Percentiles rank a stretch among this genome's conserved stretches.
Evolutionary conservation across 2,329 filamentous ascomycete species (phyloP).

Genomic region (Fusarium liriodendri): DNA sequence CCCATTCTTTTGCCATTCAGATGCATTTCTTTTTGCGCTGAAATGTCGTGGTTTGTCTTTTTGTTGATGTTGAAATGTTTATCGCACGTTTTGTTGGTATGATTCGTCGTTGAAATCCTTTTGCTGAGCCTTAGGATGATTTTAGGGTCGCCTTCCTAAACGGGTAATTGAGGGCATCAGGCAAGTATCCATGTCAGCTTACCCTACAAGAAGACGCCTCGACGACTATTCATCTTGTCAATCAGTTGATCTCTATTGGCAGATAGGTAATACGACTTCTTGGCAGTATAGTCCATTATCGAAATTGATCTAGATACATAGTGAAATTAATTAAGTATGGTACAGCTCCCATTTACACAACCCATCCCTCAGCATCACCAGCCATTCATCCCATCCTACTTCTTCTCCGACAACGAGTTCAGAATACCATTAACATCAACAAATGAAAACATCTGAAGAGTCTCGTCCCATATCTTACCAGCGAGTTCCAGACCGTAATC

Average conservation of each 20-base stretch:
- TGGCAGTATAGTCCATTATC: background rate
- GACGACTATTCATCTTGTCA: background rate
- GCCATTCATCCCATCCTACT: background rate
- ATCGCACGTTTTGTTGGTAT: background rate
- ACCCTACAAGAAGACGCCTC: background rate
- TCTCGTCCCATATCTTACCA: slow-evolving; percentile 55
- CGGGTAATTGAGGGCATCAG: background rate
- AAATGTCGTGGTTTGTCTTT: background rate
- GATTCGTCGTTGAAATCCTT: background rate
- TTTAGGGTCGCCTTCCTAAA: background rate
- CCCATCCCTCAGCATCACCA: background rate
- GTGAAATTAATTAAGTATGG: background rate
- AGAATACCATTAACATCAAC: slow-evolving; percentile 36
- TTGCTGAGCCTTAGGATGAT: background rate
- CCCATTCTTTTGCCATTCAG: background rate
- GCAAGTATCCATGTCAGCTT: background rate
- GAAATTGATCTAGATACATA: background rate
- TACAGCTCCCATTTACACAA: background rate
- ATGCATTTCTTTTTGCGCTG: background rate
- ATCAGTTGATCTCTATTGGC: background rate
- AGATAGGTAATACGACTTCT: background rate
- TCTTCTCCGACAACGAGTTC: slow-evolving; percentile 9
- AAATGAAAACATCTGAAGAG: slow-evolving; percentile 50
- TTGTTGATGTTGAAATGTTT: background rate
- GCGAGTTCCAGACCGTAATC: slow-evolving; percentile 48